These are phyloP conservation scores for Exophiala spinifera DNA, from an alignment of 2,329 filamentous ascomycete species.

Conservation along the genomic window DNA sequence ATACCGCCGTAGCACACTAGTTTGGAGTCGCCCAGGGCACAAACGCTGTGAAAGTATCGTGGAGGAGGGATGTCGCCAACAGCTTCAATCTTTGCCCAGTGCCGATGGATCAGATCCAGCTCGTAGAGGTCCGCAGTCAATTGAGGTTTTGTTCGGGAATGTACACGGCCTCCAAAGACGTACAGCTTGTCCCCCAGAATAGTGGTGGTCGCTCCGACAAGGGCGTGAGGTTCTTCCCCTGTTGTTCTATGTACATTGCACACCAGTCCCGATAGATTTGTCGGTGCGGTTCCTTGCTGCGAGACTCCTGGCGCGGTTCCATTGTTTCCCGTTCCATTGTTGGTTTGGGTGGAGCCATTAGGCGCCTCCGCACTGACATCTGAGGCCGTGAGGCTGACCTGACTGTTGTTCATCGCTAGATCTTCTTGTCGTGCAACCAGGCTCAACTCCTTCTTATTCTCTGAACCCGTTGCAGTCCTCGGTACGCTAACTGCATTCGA, in stretches of 20 bases:
- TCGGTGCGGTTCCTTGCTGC: slow-evolving; percentile 41
- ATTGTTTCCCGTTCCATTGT: slow-evolving; percentile 17
- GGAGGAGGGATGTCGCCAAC: slow-evolving; percentile 83
- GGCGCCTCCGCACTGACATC: slow-evolving; percentile 27
- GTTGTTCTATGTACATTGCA: slow-evolving; percentile 78
- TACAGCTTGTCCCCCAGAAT: slow-evolving; percentile 94
- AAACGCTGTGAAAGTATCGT: slow-evolving; percentile 96
- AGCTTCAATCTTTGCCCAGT: slow-evolving; percentile 89
- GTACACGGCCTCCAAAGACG: slow-evolving; percentile 86
- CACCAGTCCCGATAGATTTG: slow-evolving; percentile 63
- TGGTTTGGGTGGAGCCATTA: slow-evolving; percentile 12
- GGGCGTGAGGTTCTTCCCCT: slow-evolving; percentile 81
- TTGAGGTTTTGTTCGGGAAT: slow-evolving; percentile 79
- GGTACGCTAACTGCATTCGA: slow-evolving; percentile 14
- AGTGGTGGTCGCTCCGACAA: slow-evolving; percentile 93
- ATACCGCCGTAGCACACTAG: slow-evolving; percentile 98
- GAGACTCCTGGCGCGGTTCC: slow-evolving; percentile 17
- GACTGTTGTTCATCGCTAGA: slow-evolving; percentile 28
- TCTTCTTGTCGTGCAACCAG: neutral
- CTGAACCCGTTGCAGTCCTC: slow-evolving; percentile 2
- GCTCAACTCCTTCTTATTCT: slow-evolving; percentile 1
- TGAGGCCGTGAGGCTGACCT: slow-evolving; percentile 28
- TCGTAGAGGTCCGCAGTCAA: slow-evolving; percentile 91
- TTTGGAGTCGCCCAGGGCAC: slow-evolving; percentile 88
- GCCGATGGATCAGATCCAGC: slow-evolving; percentile 81